phyloP scores from a whole-genome alignment of 495 filamentous ascomycete genomes.

The Darksidea phi region DNA sequence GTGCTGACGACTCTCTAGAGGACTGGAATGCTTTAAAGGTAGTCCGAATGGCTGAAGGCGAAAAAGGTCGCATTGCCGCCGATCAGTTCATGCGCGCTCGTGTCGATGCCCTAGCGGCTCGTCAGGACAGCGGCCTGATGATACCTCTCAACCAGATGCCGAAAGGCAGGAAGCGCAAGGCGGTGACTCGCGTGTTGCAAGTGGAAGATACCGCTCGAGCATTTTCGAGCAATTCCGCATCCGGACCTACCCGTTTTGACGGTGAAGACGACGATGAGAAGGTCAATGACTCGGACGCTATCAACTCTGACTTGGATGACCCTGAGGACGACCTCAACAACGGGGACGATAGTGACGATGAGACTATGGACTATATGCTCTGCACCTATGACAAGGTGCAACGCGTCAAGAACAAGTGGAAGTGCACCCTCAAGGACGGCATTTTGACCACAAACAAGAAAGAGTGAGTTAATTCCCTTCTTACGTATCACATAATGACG shows the following conservation, averaged over 20 bases:
- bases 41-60: constrained; percentile 52
- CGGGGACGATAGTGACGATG: constrained; percentile 76
- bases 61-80: constrained; percentile 52
- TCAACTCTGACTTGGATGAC: constrained; percentile 98
- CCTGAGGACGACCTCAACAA: constrained; percentile 79
- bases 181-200: constrained; percentile 36
- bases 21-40: constrained; percentile 61
- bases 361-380: constrained; percentile 76
- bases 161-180: constrained; percentile 42
- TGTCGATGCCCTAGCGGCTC: constrained; percentile 64
- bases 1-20: constrained; percentile 55
- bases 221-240: not conserved
- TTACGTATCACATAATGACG: not conserved
- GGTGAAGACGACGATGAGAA: constrained; percentile 65
- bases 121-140: constrained; percentile 81
- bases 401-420: constrained; percentile 99
- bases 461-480: constrained; percentile 60
- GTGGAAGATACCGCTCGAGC: constrained; percentile 12
- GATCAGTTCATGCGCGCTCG: constrained; percentile 63
- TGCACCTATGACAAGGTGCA: constrained; percentile 99
- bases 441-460: constrained; percentile 85
- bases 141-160: constrained; percentile 54
- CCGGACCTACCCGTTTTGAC: constrained; percentile 59
- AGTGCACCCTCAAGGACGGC: constrained; percentile 96
- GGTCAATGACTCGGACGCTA: constrained; percentile 83